These are phyloP conservation scores for Suhomyces kilbournensis DNA, from an alignment of 805 yeast species.

Conservation along the genomic window DNA sequence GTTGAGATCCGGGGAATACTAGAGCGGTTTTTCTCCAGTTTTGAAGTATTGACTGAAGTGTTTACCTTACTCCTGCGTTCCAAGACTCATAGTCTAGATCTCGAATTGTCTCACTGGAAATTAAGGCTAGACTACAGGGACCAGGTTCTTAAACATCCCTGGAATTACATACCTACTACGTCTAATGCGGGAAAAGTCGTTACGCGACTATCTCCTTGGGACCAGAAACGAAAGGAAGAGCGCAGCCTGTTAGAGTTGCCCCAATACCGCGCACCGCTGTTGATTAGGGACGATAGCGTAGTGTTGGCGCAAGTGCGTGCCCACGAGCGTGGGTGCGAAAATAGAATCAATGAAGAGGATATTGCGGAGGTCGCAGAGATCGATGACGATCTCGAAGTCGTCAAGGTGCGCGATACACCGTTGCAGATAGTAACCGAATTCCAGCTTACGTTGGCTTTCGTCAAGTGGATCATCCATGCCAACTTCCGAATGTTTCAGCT, in stretches of 20 bases:
- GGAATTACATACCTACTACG: slow-evolving; percentile 15
- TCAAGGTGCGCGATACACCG: slow-evolving; percentile 12
- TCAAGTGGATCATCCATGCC: slow-evolving; percentile 17
- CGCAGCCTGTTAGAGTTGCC: not conserved
- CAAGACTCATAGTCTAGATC: not conserved
- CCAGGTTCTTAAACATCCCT: slow-evolving; percentile 18
- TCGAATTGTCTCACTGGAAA: slow-evolving; percentile 31
- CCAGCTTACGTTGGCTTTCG: slow-evolving; percentile 20
- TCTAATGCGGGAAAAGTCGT: not conserved
- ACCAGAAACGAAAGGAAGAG: not conserved
- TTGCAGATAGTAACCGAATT: slow-evolving; percentile 18
- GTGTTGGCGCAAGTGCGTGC: not conserved
- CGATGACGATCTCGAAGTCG: slow-evolving; percentile 9
- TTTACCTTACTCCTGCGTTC: too few species aligned
- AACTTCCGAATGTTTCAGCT: slow-evolving; percentile 17
- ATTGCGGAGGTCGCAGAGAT: not conserved
- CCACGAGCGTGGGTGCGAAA: not conserved
- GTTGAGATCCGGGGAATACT: slow-evolving; percentile 24
- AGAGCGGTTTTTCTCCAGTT: not conserved
- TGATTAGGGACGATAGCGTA: slow-evolving; percentile 1
- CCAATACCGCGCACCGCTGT: not conserved
- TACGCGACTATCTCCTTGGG: not conserved
- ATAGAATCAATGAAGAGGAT: not conserved
- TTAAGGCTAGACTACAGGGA: slow-evolving; percentile 18
- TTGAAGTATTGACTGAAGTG: not conserved